Base-by-base conservation (phyloP, 495 filamentous ascomycete genomes). In the Neurospora sp. region DNA sequence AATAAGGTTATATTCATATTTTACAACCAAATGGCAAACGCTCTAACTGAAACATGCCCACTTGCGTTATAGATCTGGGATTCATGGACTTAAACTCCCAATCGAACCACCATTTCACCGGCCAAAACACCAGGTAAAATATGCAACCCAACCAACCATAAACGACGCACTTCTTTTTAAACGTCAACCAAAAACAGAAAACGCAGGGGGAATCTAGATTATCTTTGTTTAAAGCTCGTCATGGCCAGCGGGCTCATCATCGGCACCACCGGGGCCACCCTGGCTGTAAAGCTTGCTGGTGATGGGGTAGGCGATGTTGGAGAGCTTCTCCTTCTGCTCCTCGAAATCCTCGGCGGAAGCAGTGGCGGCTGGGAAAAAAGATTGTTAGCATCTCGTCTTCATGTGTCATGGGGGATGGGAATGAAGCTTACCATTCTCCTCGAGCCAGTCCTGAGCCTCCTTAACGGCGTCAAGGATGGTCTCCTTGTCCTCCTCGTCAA, bases 311-410 rank as follows among this genome's bases (percentile, higher is more conserved):
- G 96, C 96, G 71, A 98, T 92, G 83, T 91, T 90, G 78, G 92
- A 95, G 75, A 99, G 90, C 87, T 97, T 97, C 91, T 99, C 95
- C 88, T 95, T 97, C 86, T 98, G 94, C 89, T 99, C 96, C 82
- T 97, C 93, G 77, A 98, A 98, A 86, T 98, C 96, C 87, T 98
- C 96, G 70, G 90, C 86, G 73, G 87, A 89, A 72, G 96, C 96
- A 69, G 92, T 92, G 73, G 89, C 88, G 74, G 89, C 94, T 80
- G 73, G 40, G 2, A 44, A 1, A 69, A n/a, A 16, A 39, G 22
- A 8, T 38, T 38, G 74, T 80, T 76, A 80, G 79, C 71, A 72
- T 39, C 14, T 27, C 37, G n/a, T 68, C 2, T 71, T 69, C 20
- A 35, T 16, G 35, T 46, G 39, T 12, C 16, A 71, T 38, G 3